Conservation (phyloP, 2,329 filamentous ascomycete species). For the Neocatenulostroma microsporum region DNA sequence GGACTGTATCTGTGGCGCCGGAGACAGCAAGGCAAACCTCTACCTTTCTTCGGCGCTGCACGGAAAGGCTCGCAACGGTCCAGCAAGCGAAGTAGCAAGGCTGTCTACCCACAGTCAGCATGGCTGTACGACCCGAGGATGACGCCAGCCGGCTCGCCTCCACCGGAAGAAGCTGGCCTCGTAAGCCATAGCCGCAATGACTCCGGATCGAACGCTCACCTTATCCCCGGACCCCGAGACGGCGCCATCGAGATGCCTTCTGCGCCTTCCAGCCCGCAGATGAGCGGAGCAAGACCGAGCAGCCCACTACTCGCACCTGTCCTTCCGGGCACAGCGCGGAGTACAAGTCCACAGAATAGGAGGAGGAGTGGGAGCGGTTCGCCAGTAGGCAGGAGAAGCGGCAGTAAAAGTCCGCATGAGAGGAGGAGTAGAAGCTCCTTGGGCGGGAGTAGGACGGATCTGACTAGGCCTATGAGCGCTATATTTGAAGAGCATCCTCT, state of each 20-base stretch:
- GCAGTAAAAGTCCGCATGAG: background rate
- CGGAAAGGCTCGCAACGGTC: slow-evolving; percentile 5
- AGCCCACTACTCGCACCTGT: background rate
- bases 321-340: slow-evolving; percentile 7
- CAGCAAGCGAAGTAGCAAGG: slow-evolving; percentile 3
- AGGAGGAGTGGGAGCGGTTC: slow-evolving; percentile 1
- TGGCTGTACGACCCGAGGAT: slow-evolving; percentile 14
- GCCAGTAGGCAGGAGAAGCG: background rate
- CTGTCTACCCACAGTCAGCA: slow-evolving; percentile 12
- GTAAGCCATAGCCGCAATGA: background rate
- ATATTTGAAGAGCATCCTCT: slow-evolving; percentile 7
- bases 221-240: slow-evolving; percentile 4
- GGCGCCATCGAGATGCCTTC: slow-evolving; percentile 2
- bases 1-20: slow-evolving; percentile 11
- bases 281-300: background rate
- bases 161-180: background rate
- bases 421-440: slow-evolving; percentile 5
- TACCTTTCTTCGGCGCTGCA: slow-evolving; percentile 3
- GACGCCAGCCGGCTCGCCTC: background rate
- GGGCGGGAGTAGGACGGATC: slow-evolving; percentile 4
- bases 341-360: slow-evolving; percentile 5
- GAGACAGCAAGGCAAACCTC: slow-evolving; percentile 8
- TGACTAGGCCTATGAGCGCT: slow-evolving; percentile 7
- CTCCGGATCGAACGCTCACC: background rate
- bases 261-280: background rate